Conservation (phyloP, 495 filamentous ascomycete genomes). For the Neurospora africana region DNA sequence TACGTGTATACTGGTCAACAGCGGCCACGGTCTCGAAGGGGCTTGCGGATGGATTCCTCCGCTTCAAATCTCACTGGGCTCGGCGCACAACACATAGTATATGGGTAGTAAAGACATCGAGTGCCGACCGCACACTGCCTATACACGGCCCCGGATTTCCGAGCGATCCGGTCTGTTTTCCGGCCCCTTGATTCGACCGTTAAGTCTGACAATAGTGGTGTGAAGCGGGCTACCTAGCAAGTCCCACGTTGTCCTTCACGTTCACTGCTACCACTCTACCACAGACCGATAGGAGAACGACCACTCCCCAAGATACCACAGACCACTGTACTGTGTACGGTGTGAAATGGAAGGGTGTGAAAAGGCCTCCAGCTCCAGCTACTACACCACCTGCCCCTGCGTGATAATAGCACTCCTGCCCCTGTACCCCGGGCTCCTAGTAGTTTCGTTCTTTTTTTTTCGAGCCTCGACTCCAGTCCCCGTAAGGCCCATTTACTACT, state of each 20-base stretch:
- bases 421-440: neutral
- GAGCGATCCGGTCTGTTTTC: constrained; percentile 7
- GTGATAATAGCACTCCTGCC: neutral
- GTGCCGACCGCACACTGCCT: neutral
- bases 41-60: neutral
- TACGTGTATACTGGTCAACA: neutral
- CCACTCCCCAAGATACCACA: neutral
- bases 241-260: neutral
- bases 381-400: neutral
- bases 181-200: constrained; percentile 13
- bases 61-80: neutral
- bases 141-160: constrained; percentile 15
- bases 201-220: neutral
- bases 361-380: neutral
- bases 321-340: neutral
- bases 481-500: neutral
- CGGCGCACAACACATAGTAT: neutral
- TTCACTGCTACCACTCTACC: neutral
- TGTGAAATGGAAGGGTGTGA: neutral
- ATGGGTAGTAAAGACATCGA: neutral
- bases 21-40: neutral
- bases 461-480: neutral
- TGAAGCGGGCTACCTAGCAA: neutral
- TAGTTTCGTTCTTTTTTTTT: neutral
- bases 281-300: neutral